A percentile compares a stretch with the other conserved stretches of the same genome.
Conservation (phyloP, 164 flowering plant genomes). For the Warburgia ugandensis region DNA sequence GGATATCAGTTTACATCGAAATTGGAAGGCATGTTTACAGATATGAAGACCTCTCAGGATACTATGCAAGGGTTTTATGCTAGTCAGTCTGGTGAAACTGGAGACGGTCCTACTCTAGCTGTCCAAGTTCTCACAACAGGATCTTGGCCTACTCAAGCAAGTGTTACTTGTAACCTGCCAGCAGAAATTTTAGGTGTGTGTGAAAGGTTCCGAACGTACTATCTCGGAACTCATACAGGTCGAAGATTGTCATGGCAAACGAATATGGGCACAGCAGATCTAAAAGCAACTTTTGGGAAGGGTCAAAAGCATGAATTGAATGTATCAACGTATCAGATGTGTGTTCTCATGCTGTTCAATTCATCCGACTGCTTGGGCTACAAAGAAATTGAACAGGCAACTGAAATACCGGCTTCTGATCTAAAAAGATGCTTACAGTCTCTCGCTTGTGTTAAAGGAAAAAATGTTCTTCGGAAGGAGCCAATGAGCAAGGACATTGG, state of each 20-base stretch:
- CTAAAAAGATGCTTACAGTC: constrained; percentile 59
- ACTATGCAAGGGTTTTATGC: constrained; percentile 56
- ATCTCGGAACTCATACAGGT: constrained; percentile 56
- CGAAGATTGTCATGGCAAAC: constrained; percentile 57
- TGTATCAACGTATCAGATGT: constrained; percentile 82
- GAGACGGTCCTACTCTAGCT: constrained; percentile 56
- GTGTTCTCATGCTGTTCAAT: constrained; percentile 59
- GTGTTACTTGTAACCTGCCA: constrained; percentile 66
- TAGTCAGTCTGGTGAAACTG: constrained; percentile 43
- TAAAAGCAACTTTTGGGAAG: constrained; percentile 53
- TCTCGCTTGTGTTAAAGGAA: constrained; percentile 62
- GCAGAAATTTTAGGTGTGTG: constrained; percentile 41
- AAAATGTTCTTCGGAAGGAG: constrained; percentile 75
- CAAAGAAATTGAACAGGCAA: constrained; percentile 56
- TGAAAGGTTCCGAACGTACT: constrained; percentile 46
- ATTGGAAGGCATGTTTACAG: constrained; percentile 69
- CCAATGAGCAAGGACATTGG: constrained; percentile 93
- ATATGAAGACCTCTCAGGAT: constrained; percentile 88
- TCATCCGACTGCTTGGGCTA: constrained; percentile 33
- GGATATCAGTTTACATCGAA: constrained; percentile 69
- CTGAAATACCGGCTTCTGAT: constrained; percentile 53
- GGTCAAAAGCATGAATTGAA: constrained; percentile 91
- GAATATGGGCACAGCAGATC: constrained; percentile 52
- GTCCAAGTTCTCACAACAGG: constrained; percentile 66
- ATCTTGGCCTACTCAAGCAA: constrained; percentile 62